These are phyloP conservation scores for Botrytis tulipae DNA, from an alignment of 2,329 filamentous ascomycete genomes.

Conservation along the genomic window DNA sequence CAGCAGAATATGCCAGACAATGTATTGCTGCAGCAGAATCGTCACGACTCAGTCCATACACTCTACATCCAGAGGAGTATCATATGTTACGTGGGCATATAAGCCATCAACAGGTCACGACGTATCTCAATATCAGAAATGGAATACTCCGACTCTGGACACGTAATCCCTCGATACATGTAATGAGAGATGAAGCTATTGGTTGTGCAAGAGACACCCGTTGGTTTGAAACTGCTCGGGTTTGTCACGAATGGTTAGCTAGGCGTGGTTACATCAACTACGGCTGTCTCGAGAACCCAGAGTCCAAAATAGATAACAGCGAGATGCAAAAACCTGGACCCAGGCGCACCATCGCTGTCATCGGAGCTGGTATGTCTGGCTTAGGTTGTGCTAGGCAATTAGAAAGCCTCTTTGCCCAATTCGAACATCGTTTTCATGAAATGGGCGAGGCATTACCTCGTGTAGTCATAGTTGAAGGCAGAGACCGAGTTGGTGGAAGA, in stretches of 20 bases:
- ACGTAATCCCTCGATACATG: conserved; percentile 76
- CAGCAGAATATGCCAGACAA: conserved; percentile 82
- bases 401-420: conserved; percentile 80
- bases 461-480: conserved; percentile 81
- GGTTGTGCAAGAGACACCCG: conserved; percentile 84
- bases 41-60: conserved; percentile 85
- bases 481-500: conserved; percentile 82
- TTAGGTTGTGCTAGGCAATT: conserved; percentile 89
- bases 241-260: conserved; percentile 90
- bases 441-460: conserved; percentile 67
- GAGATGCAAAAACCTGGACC: conserved; percentile 42
- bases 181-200: conserved; percentile 80
- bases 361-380: conserved; percentile 93
- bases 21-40: conserved; percentile 87
- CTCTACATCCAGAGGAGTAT: conserved; percentile 82
- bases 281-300: conserved; percentile 74
- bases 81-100: conserved; percentile 75
- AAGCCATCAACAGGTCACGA: conserved; percentile 84
- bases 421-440: conserved; percentile 64
- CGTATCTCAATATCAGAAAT: conserved; percentile 94
- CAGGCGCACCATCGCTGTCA: conserved; percentile 75
- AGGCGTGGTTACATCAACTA: conserved; percentile 95
- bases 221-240: conserved; percentile 84
- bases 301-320: conserved; percentile 39
- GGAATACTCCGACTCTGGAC: conserved; percentile 89